phyloP scores from a whole-genome alignment of 2,329 filamentous ascomycete genomes.

The Exophiala lecanii-corni region DNA sequence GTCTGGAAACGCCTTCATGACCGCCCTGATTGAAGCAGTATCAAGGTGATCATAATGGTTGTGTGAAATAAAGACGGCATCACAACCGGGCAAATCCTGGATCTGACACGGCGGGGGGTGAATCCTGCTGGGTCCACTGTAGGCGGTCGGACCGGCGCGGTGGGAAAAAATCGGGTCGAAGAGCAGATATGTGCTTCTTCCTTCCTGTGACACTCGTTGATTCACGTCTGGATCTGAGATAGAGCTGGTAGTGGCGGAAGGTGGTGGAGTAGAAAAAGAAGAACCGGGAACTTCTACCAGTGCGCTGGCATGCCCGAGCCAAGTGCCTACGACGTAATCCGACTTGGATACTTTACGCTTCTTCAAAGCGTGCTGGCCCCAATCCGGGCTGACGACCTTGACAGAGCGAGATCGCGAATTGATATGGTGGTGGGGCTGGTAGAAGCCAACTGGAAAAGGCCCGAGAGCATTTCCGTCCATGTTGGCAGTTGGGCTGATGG shows the following conservation, averaged over 20 bases:
- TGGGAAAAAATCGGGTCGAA: conserved; percentile 19
- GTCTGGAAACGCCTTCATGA: conserved; percentile 34
- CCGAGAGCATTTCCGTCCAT: conserved; percentile 13
- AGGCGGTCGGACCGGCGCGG: conserved; percentile 13
- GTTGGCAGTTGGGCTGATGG: conserved; percentile 14
- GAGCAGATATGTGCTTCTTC: conserved; percentile 10
- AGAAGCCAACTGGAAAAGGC: conserved; percentile 13
- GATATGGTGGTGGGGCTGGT: conserved; percentile 3
- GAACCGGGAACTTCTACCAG: conserved; percentile 15
- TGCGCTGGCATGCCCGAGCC: conserved; percentile 17
- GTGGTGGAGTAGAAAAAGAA: too few species aligned
- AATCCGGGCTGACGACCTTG: conserved; percentile 15
- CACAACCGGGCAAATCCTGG: conserved; percentile 26
- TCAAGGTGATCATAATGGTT: conserved; percentile 56
- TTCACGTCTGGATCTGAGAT: background rate
- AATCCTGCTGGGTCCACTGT: conserved; percentile 11
- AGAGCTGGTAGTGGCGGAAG: too few species aligned
- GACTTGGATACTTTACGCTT: conserved; percentile 3
- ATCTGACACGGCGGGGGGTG: conserved; percentile 14
- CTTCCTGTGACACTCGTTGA: background rate
- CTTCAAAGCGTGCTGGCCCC: conserved; percentile 8
- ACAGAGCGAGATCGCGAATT: conserved; percentile 11
- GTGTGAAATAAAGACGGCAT: conserved; percentile 50
- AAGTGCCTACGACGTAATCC: conserved; percentile 11
- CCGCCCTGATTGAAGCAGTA: conserved; percentile 39